A percentile compares a stretch with the other conserved stretches of the same genome.
Evolutionary conservation across 495 filamentous ascomycete species (phyloP).

Genomic region (Hypoxylon trugodes): DNA sequence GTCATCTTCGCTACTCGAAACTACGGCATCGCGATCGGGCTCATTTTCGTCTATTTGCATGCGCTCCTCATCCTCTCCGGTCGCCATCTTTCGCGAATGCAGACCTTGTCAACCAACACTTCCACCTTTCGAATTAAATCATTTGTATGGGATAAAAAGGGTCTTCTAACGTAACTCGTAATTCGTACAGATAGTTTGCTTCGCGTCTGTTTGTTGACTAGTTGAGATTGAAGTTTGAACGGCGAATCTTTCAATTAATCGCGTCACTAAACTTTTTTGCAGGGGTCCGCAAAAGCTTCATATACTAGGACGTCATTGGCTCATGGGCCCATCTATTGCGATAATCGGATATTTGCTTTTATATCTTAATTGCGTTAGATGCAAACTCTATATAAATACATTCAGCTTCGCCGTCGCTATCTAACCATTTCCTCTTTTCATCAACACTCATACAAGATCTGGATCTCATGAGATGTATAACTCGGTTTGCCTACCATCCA

Average conservation of each 20-base stretch:
- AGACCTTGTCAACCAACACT: background rate
- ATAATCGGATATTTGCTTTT: background rate
- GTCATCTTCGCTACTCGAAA: conserved; percentile 43
- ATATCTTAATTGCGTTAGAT: background rate
- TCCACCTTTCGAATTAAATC: no score
- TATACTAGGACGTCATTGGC: conserved; percentile 14
- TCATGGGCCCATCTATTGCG: background rate
- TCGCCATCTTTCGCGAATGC: conserved; percentile 16
- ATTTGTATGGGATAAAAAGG: no score
- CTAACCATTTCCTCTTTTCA: no score
- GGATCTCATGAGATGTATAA: no score
- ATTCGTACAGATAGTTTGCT: no score
- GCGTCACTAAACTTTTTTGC: conserved; percentile 14
- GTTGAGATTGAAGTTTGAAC: no score
- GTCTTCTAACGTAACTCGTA: no score
- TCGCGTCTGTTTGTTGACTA: no score
- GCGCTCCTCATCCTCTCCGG: conserved; percentile 19
- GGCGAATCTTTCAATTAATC: conserved; percentile 5
- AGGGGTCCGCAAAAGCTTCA: conserved; percentile 4
- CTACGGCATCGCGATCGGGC: conserved; percentile 29
- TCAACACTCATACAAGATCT: no score
- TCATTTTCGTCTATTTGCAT: conserved; percentile 25
- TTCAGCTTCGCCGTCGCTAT: no score
- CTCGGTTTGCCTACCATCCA: no score
- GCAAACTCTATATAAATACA: no score